A percentile compares a stretch with the other conserved stretches of the same genome.
These are phyloP conservation scores for Xylaria sp. DNA, from an alignment of 2,329 filamentous ascomycete species.

Conservation along the genomic window DNA sequence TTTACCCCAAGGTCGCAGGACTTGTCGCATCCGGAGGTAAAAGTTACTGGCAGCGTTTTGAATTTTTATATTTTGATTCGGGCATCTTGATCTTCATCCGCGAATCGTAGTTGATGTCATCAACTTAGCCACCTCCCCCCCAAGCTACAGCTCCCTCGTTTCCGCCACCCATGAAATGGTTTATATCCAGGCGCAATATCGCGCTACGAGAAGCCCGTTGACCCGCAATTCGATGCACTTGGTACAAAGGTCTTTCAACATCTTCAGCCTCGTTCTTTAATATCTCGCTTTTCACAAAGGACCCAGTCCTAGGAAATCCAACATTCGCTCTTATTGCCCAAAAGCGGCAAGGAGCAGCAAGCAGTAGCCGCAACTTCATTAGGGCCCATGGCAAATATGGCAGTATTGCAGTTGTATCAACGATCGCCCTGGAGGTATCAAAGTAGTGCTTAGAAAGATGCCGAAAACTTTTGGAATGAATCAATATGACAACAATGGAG, in stretches of 20 bases:
- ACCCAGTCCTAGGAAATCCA: slow-evolving; percentile 33
- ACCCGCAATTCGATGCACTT: slow-evolving; percentile 31
- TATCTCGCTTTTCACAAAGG: slow-evolving; percentile 27
- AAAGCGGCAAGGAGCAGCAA: slow-evolving; percentile 27
- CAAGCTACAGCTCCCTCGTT: slow-evolving; percentile 22
- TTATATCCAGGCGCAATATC: slow-evolving; percentile 31
- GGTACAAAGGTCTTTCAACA: slow-evolving; percentile 34
- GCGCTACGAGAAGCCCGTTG: slow-evolving; percentile 31
- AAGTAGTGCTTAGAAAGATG: slow-evolving; percentile 47
- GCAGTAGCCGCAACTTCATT: slow-evolving; percentile 45
- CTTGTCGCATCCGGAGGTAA: slow-evolving; percentile 17
- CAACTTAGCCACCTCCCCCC: slow-evolving; percentile 10
- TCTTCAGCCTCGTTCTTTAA: slow-evolving; percentile 27
- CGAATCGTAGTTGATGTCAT: slow-evolving; percentile 23
- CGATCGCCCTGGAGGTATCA: slow-evolving; percentile 51
- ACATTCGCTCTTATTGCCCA: slow-evolving; percentile 29
- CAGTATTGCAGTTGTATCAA: slow-evolving; percentile 47
- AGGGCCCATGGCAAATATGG: slow-evolving; percentile 46
- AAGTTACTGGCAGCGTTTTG: neutral
- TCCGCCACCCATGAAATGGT: slow-evolving; percentile 27
- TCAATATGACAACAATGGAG: slow-evolving; percentile 42
- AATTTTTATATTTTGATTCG: slow-evolving; percentile 21
- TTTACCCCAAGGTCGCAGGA: neutral
- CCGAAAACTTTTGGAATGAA: slow-evolving; percentile 48
- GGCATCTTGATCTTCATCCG: slow-evolving; percentile 22